Evolutionary conservation across 2,329 filamentous ascomycete genomes (phyloP), one percentile per base, ranked within the genome.

Genomic region (Paraphoma sp.): DNA sequence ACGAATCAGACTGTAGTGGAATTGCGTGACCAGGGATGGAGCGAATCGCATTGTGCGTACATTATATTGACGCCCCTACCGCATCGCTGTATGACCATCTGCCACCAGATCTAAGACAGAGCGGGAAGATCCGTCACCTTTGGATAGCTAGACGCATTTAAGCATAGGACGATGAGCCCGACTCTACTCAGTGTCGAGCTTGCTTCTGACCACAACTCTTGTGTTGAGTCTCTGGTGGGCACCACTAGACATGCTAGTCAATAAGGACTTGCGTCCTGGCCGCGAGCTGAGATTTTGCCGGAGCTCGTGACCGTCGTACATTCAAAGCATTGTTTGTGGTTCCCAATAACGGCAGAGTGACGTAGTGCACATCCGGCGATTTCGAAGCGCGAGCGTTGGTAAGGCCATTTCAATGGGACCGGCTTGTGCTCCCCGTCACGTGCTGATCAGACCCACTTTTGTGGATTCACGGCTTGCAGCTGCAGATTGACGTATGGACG

Each of bases 401-500:
- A 9, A 46, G 42, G 31, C 30, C 12, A 6, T 29, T 14, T 8
- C 36, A n/a, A 41, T 48, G 23, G 28, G 28, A 17, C 11, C n/a
- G 23, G 17, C 14, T 31, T 41, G 40, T 44, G 49, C 43, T 49
- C 12, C 30, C 7, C 16, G 46, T 59, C 68, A 70, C 68, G 68
- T 70, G 68, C 40, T 9, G 11, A 16, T 14, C n/a, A 17, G 40
- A 16, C 40, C 40, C 40, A 42, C 10, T 42, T 33, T 36, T 36
- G 40, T 10, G 40, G 40, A 42, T n/a, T 16, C 11, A 16, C 40
- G 11, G 7, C 36, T 38, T 48, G 40, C 53, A 51, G 56, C 67
- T 70, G 69, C 67, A 69, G 18, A 50, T 68, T 72, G 68, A 71
- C 69, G 69, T 72, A 65, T 38, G 55, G 58, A 52, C 51, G 45